These are phyloP conservation scores for Sherardia arvensis DNA, from an alignment of 257 asterid species.

Conservation along the genomic window DNA sequence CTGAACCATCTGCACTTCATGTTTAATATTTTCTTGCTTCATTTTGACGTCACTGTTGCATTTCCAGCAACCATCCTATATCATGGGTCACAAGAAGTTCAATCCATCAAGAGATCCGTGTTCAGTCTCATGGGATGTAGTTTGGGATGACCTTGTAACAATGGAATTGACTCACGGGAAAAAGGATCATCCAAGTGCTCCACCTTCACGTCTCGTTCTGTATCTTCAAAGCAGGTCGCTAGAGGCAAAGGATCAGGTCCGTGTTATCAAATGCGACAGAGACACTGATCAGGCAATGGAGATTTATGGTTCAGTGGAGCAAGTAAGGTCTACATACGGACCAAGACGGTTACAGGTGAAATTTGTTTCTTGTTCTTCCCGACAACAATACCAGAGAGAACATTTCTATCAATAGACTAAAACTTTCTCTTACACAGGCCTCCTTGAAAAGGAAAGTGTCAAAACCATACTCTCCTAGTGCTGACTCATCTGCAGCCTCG, in stretches of 20 bases:
- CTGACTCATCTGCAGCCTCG: slow-evolving; percentile 26
- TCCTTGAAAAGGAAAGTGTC: slow-evolving; percentile 58
- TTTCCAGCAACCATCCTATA: slow-evolving; percentile 86
- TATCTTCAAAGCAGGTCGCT: slow-evolving; percentile 51
- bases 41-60: slow-evolving; percentile 9
- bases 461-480: slow-evolving; percentile 69
- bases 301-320: slow-evolving; percentile 73
- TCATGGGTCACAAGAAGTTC: slow-evolving; percentile 81
- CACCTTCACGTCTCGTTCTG: slow-evolving; percentile 77
- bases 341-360: slow-evolving; percentile 53
- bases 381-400: not conserved
- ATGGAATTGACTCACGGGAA: slow-evolving; percentile 85
- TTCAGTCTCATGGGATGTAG: slow-evolving; percentile 83
- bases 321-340: slow-evolving; percentile 66
- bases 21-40: slow-evolving; percentile 3
- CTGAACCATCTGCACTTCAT: not conserved
- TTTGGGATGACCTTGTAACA: slow-evolving; percentile 74
- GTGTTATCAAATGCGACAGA: slow-evolving; percentile 60
- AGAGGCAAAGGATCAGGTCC: slow-evolving; percentile 74
- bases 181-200: slow-evolving; percentile 65
- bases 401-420: not conserved
- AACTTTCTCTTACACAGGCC: slow-evolving; percentile 33
- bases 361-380: slow-evolving; percentile 6
- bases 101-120: slow-evolving; percentile 96
- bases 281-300: slow-evolving; percentile 77